Conservation (phyloP, 768 basidiomycete species). For the Termitomyces sp. region DNA sequence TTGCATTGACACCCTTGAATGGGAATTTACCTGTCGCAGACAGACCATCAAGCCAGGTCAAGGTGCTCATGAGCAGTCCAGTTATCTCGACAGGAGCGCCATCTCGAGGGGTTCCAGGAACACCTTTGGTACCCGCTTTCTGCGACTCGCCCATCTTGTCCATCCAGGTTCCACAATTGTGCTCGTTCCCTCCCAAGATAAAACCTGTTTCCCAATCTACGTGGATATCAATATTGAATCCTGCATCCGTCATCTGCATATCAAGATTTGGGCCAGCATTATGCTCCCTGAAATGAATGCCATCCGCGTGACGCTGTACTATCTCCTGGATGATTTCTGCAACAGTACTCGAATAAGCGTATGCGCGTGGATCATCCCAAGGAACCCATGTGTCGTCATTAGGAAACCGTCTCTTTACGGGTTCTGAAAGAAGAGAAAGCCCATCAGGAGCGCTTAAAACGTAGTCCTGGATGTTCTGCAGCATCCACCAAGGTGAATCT, state of each 20-base stretch:
- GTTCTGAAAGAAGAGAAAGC: slow-evolving; percentile 68
- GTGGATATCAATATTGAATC: slow-evolving; percentile 88
- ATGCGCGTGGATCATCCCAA: slow-evolving; percentile 85
- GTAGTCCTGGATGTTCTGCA: slow-evolving; percentile 98
- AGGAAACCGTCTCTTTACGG: slow-evolving; percentile 91
- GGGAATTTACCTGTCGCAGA: slow-evolving; percentile 69
- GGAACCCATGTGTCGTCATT: slow-evolving; percentile 89
- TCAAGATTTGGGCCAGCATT: slow-evolving; percentile 98
- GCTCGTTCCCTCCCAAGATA: slow-evolving; percentile 77
- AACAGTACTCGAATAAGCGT: slow-evolving; percentile 72
- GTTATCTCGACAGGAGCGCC: slow-evolving; percentile 96
- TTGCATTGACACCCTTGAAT: slow-evolving; percentile 82
- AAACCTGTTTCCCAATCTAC: slow-evolving; percentile 98
- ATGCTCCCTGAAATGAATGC: slow-evolving; percentile 92
- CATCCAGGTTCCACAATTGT: slow-evolving; percentile 96
- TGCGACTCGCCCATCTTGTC: slow-evolving; percentile 96
- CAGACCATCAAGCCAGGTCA: slow-evolving; percentile 81
- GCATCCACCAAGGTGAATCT: slow-evolving; percentile 99
- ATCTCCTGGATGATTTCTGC: slow-evolving; percentile 98
- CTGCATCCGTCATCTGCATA: slow-evolving; percentile 89
- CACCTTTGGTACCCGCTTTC: slow-evolving; percentile 89
- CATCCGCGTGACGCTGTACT: slow-evolving; percentile 86
- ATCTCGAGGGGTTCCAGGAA: slow-evolving; percentile 94
- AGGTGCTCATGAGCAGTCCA: slow-evolving; percentile 86
- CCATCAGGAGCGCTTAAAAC: slow-evolving; percentile 81